These are phyloP conservation scores for Chloroidium sp. DNA, from an alignment of 163 green algal species.

Conservation along the genomic window DNA sequence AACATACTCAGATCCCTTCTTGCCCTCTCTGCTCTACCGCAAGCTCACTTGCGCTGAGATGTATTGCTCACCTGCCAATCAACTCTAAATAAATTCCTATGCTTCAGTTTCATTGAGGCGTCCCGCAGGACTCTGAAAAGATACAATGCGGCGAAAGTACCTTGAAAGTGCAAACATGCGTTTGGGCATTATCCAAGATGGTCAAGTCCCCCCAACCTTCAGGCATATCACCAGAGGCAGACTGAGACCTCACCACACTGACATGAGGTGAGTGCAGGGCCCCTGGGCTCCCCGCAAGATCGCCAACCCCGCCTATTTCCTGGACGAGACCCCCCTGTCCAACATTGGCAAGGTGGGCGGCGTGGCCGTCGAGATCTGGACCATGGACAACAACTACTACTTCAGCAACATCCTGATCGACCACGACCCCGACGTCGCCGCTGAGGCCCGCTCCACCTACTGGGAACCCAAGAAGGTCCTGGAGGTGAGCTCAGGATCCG, in stretches of 20 bases:
- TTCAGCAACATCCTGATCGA: constrained; percentile 82
- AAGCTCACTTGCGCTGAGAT: too few relatives aligned
- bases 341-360: constrained; percentile 66
- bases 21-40: too few relatives aligned
- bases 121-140: too few relatives aligned
- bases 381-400: constrained; percentile 73
- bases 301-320: constrained; percentile 76
- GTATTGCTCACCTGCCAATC: too few relatives aligned
- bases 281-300: constrained; percentile 64
- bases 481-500: constrained; percentile 29
- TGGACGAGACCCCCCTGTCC: constrained; percentile 54
- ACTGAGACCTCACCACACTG: too few relatives aligned
- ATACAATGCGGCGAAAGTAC: not conserved
- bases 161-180: too few relatives aligned
- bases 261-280: constrained; percentile 28
- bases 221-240: too few relatives aligned
- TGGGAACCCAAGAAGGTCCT: constrained; percentile 43
- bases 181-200: too few relatives aligned
- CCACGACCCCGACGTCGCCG: constrained; percentile 34
- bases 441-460: constrained; percentile 23
- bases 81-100: too few relatives aligned
- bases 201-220: too few relatives aligned
- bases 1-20: not conserved
- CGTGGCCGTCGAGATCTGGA: constrained; percentile 91
- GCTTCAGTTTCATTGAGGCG: too few relatives aligned